Evolutionary conservation across 176 grass and related monocot genomes (phyloP).

Genomic region (Eremochloa ophiuroides): DNA sequence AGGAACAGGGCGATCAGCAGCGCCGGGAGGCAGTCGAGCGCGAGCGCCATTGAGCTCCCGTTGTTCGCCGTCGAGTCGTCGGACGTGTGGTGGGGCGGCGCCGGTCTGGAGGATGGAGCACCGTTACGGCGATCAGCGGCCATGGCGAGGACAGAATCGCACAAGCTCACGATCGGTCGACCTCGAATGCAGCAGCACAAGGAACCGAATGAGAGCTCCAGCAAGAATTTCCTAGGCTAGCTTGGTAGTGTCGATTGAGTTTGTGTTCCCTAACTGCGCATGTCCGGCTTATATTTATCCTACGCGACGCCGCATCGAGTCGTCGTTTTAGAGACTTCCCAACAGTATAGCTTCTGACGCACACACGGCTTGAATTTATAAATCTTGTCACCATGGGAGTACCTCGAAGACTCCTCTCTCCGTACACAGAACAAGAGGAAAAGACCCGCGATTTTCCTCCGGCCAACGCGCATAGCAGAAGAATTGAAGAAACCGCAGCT

Average conservation of each 20-base stretch:
- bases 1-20: neutral
- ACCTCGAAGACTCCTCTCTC: neutral
- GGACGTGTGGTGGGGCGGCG: neutral
- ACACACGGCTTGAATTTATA: neutral
- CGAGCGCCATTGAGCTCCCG: neutral
- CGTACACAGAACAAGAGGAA: neutral
- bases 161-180: neutral
- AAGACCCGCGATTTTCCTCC: neutral
- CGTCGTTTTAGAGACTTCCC: neutral
- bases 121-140: neutral
- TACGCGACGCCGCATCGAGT: neutral
- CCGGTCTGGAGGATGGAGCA: neutral
- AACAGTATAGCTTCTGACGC: neutral
- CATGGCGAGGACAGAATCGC: neutral
- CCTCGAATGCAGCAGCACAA: neutral
- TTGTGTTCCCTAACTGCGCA: neutral
- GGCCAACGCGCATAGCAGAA: no score
- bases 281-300: neutral
- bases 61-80: neutral
- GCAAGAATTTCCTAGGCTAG: neutral
- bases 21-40: neutral
- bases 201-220: neutral
- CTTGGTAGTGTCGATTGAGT: neutral
- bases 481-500: neutral
- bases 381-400: neutral